Base-by-base conservation (phyloP, 805 yeast genomes). In the Jamesozyma hellenica region DNA sequence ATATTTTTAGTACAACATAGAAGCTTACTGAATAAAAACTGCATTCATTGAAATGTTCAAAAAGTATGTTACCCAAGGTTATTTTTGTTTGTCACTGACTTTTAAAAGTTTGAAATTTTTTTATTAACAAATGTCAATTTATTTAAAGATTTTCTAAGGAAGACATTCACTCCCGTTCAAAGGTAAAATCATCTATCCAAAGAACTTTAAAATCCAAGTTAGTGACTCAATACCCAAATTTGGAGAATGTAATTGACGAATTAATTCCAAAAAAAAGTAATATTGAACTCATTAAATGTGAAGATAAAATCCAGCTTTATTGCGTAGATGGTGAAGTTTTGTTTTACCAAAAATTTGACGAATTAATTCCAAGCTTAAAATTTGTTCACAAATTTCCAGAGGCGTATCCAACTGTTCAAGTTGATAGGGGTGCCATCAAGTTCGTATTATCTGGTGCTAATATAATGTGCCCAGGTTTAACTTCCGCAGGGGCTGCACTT, bases 381-480 rank as follows among this genome's bases (percentile, higher is more conserved):
- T 60, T 81, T 14, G 85, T 86, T 25, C 95, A 86, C 63, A 77
- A 77, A 59, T 84, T 80, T 56, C 95, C 96, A 4, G 70, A 72
- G 9, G 75, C 79, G 28, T 88, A 88, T 65, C 96, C 96, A 17
- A 65, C 74, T 28, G 94, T 88, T 33, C 83, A 79, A 56, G 96
- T 90, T 11, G 97, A 88, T 55, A 73, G 96, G 58, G 97, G 97
- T 42, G 97, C 97, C 38, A 88, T 88, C 59, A 88, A 88, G 62
- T 88, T 88, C 55, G 92, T 88, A 19, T 66, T 88, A n/a, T 81
- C 94, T 4, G 97, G 96, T 41, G 96, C 96, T 23, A 88, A 88
- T 55, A 83, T 88, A 54, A 88, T 88, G 97, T 88, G 96, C 63
- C 95, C 95, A 3, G 96, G 96, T 15, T 70, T 86, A 47, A 86